These are phyloP conservation scores for Aspergillus felis DNA, from an alignment of 2,329 filamentous ascomycete genomes.

Conservation along the genomic window DNA sequence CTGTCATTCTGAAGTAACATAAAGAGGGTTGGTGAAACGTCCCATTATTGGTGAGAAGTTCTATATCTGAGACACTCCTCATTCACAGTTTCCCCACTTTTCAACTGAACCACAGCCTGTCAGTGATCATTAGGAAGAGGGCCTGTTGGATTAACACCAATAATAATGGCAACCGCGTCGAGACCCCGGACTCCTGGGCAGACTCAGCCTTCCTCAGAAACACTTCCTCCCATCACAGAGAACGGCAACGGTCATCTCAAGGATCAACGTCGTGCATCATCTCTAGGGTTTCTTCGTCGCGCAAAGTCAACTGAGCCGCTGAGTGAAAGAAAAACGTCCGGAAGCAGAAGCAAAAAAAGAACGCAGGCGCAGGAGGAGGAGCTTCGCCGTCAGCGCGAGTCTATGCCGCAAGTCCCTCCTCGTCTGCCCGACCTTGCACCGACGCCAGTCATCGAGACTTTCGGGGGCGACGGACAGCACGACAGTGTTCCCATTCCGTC, in stretches of 20 bases:
- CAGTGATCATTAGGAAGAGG: constrained; percentile 15
- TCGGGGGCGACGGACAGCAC: constrained; percentile 60
- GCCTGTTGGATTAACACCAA: constrained; percentile 12
- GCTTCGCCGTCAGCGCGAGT: constrained; percentile 53
- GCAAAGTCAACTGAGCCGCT: constrained; percentile 63
- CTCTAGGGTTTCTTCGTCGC: constrained; percentile 60
- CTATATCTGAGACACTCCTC: constrained; percentile 20
- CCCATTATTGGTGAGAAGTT: constrained; percentile 7
- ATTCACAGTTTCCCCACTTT: constrained; percentile 18
- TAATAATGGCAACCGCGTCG: constrained; percentile 31
- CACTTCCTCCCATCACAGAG: constrained; percentile 33
- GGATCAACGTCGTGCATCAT: constrained; percentile 42
- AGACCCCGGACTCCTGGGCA: constrained; percentile 36
- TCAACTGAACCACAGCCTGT: constrained; percentile 17
- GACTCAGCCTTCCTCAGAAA: constrained; percentile 29
- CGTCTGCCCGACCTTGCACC: constrained; percentile 47
- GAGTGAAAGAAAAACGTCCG: constrained; percentile 48
- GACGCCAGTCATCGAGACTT: constrained; percentile 50
- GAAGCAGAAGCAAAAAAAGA: constrained; percentile 35
- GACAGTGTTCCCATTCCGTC: constrained; percentile 56
- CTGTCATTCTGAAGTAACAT: neutral
- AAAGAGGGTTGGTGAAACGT: constrained; percentile 6
- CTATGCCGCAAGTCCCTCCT: constrained; percentile 58
- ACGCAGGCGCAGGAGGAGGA: constrained; percentile 47
- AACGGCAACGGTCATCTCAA: constrained; percentile 25